Conservation (phyloP, 1,139 yeast genomes). For the Saccharomyces hybrid region DNA sequence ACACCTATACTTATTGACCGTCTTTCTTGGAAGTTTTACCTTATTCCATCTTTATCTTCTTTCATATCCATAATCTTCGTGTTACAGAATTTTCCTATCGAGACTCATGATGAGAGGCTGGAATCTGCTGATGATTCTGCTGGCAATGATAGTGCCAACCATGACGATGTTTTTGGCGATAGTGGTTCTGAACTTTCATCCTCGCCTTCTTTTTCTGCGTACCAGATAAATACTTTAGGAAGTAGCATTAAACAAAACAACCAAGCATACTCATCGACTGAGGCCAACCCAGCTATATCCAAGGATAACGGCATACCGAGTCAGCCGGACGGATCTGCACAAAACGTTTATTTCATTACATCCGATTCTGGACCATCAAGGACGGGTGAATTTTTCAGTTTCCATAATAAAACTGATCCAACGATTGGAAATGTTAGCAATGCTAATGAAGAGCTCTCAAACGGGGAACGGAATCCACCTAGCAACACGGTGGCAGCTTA, state of each 20-base stretch:
- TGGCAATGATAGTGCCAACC: not conserved
- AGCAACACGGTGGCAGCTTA: not conserved
- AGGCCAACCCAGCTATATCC: not conserved
- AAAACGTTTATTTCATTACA: not conserved
- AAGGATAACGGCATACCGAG: not conserved
- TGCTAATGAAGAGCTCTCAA: not conserved
- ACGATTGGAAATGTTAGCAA: not conserved
- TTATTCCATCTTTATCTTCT: not conserved
- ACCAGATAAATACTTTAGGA: not conserved
- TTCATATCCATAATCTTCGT: not conserved
- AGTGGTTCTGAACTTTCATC: not conserved
- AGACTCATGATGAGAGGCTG: not conserved
- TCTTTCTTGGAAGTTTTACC: not conserved
- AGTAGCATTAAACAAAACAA: not conserved
- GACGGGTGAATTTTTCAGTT: not conserved
- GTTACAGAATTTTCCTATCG: not conserved
- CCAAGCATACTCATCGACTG: not conserved
- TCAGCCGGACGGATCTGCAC: not conserved
- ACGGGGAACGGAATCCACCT: not conserved
- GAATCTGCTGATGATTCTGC: not conserved
- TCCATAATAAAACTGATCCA: not conserved
- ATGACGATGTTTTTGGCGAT: not conserved
- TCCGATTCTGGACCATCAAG: not conserved
- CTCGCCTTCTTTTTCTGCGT: not conserved
- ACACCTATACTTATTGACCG: not conserved